A percentile compares a stretch with the other conserved stretches of the same genome.
Evolutionary conservation across 495 filamentous ascomycete species (phyloP).

Genomic region (Talaromyces proteolyticus): DNA sequence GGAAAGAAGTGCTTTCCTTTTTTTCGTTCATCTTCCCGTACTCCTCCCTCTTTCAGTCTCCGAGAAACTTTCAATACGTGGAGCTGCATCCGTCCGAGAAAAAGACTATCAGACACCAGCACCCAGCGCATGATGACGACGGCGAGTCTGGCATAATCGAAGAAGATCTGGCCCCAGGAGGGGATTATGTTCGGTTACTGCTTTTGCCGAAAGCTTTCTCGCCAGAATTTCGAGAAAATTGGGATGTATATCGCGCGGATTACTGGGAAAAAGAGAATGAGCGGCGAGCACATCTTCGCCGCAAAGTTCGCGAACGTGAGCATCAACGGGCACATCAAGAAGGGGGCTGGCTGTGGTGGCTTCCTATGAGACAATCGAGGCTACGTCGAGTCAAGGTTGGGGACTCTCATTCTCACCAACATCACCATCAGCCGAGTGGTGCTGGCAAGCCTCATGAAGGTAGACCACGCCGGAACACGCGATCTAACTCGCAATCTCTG

Average conservation of each 20-base stretch:
- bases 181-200: conserved; percentile 85
- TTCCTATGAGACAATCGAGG: conserved; percentile 58
- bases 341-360: conserved; percentile 79
- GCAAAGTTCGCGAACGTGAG: conserved; percentile 59
- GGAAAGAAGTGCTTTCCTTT: conserved; percentile 65
- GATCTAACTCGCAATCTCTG: conserved; percentile 31
- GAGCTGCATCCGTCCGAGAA: conserved; percentile 44
- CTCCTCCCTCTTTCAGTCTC: conserved; percentile 55
- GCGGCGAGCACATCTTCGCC: conserved; percentile 65
- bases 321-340: conserved; percentile 58
- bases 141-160: conserved; percentile 51
- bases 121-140: conserved; percentile 37
- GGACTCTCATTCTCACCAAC: conserved; percentile 22
- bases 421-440: conserved; percentile 25
- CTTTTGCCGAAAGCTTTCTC: conserved; percentile 93
- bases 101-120: conserved; percentile 30
- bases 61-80: conserved; percentile 60
- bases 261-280: conserved; percentile 98
- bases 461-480: conserved; percentile 29
- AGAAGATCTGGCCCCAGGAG: conserved; percentile 84
- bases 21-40: conserved; percentile 72
- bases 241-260: conserved; percentile 87
- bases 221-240: conserved; percentile 91
- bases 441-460: conserved; percentile 28
- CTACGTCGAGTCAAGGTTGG: conserved; percentile 23